Base-by-base conservation (phyloP, 2,329 filamentous ascomycete species). In the Lecanicillium sp. region DNA sequence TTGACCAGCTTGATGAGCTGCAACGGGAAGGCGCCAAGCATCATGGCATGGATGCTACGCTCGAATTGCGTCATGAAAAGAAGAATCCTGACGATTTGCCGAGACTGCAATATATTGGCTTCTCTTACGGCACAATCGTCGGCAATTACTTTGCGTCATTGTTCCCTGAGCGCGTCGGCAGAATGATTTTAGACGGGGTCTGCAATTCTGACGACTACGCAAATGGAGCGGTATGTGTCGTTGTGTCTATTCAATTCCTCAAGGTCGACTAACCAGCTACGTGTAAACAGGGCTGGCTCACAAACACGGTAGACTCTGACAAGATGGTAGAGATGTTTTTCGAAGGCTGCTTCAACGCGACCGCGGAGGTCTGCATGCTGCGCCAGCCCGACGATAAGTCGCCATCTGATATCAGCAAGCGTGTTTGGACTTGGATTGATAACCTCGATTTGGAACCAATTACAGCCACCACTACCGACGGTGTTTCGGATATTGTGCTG, bases 91-190 rank as follows among this genome's bases (percentile, higher is more conserved):
- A 51, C 21, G 38, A 54, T 1, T 36, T 50, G 2, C 47, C 58
- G 5, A 51, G 58, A 10, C 52, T 76, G 32, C 69, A 70, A 54
- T 78, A 75, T 52, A 70, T 71, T 62, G 73, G 74, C 0, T 68
- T 76, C 45, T 74, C 71, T 6, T 78, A 78, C 21, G 62, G 64
- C 14, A 64, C 61, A 4, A 12, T 62, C 0, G 54, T 67, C 0
- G 64, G 64, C 1, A 63, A 64, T 27, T 60, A 60, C 19, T 63
- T 67, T 48, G 61, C 63, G 4, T 62, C 63, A 20, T 57, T 67
- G 58, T 67, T 61, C 24, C 62, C 64, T 0, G 62, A 56, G 1
- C 57, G 64, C 2, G 55, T 74, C 8, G 69, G 62, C 0, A 62
- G 70, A 12, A 58, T 75, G 48, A 59, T 73, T 5, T 57, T 71